Evolutionary conservation across 768 basidiomycete genomes (phyloP), one percentile per base, ranked within the genome.

Genomic region (Serendipita sp.): DNA sequence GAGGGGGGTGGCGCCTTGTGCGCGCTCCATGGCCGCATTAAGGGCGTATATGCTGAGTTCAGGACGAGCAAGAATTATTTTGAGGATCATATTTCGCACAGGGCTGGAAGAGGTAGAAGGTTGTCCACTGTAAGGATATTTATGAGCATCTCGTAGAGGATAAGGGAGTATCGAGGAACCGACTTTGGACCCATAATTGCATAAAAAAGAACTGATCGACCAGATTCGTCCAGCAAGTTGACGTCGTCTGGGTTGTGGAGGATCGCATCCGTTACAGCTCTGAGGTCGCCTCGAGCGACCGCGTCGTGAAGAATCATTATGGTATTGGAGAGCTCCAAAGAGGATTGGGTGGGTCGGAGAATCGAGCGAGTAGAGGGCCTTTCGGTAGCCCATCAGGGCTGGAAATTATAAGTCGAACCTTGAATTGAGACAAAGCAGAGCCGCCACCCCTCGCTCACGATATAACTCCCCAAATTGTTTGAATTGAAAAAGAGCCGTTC

Each of bases 11-110:
- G 53, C 53, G 26, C 53, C 53, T n/a, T 34, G 53, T 26, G 53
- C 53, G 30, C 53, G 30, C 9, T 58, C 53, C 53, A 58, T 58
- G 53, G 53, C 53, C 24, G 53, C 53, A 58, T 58, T 58, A 11
- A 58, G 53, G 20, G 53, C 53, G n/a, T 58, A 58, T 28, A 58
- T 58, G 30, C 53, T 58, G 53, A 58, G 53, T 34, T 58, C 53
- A 22, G 53, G 26, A 30, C 53, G 53, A 30, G 53, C 24, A 3
- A 58, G 33, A 11, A 58, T 31, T 9, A 31, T 31, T 58, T 58
- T 58, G 17, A 58, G 53, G 20, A 58, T 58, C 11, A 13, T 31
- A 28, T 58, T 58, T 30, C 53, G 53, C 17, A 24, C 53, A 31
- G 53, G 26, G 30, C 11, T 30, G 53, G 53, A 24, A 5, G 53